A percentile compares a stretch with the other conserved stretches of the same genome.
Evolutionary conservation across 768 basidiomycete species (phyloP).

Genomic region (Leccinum barrowsii): DNA sequence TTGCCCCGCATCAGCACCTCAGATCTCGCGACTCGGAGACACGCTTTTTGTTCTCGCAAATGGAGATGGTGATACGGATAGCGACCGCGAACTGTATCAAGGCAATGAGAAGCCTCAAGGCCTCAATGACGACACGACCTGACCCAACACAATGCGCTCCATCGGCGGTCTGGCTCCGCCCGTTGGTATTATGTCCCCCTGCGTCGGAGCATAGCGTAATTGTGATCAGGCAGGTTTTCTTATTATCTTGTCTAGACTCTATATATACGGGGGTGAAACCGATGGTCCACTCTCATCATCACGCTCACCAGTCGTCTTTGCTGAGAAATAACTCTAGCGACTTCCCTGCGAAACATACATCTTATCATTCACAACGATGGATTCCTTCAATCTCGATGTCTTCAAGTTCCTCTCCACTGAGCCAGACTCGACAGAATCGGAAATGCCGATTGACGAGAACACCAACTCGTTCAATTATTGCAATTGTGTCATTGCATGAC

Average conservation of each 20-base stretch:
- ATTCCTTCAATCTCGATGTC: constrained; percentile 5
- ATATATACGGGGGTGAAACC: constrained; percentile 11
- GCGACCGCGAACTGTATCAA: constrained; percentile 5
- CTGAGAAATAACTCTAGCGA: neutral
- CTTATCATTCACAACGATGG: constrained; percentile 15
- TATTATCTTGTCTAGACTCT: constrained; percentile 15
- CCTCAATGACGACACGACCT: neutral
- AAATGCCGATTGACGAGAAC: constrained; percentile 14
- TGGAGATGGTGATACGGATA: constrained; percentile 4
- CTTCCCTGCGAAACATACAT: constrained; percentile 6
- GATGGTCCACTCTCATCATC: neutral
- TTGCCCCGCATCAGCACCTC: neutral
- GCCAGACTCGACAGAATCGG: neutral
- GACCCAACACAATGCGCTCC: constrained; percentile 20
- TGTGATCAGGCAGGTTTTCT: neutral
- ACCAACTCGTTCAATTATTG: neutral
- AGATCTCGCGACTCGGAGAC: neutral
- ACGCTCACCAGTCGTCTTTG: constrained; percentile 7
- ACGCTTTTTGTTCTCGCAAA: constrained; percentile 22
- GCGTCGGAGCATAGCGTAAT: constrained; percentile 1
- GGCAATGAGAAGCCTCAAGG: neutral
- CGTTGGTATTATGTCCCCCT: constrained; percentile 1
- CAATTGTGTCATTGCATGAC: constrained; percentile 21
- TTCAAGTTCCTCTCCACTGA: neutral
- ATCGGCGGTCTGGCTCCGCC: constrained; percentile 1